phyloP scores from a whole-genome alignment of 345 rosid species.

The Citrus trifoliata region DNA sequence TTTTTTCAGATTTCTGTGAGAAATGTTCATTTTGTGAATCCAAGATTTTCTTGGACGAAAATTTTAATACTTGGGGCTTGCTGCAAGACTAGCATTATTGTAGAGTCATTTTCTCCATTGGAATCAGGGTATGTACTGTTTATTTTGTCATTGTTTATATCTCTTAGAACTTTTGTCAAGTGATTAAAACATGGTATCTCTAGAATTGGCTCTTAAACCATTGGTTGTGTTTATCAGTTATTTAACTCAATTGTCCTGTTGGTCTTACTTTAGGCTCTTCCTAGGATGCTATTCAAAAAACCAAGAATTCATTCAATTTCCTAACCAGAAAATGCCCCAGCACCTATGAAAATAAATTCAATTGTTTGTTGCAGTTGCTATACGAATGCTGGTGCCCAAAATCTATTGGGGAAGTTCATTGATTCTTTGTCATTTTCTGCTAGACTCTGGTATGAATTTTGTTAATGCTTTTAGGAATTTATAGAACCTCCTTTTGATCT shows the following conservation, averaged over 20 bases:
- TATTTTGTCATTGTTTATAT: constrained; percentile 1
- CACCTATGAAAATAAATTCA: constrained; percentile 4
- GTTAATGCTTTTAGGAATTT: constrained; percentile 2
- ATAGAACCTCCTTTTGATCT: neutral
- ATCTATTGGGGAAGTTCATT: constrained; percentile 58
- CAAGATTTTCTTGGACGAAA: constrained; percentile 66
- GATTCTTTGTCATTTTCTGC: constrained; percentile 70
- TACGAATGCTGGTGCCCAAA: constrained; percentile 36
- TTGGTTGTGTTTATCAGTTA: neutral
- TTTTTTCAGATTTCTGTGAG: constrained; percentile 53
- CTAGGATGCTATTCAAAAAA: neutral
- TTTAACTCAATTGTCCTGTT: neutral
- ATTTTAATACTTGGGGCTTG: constrained; percentile 78
- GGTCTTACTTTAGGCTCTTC: neutral
- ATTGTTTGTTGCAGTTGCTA: constrained; percentile 56
- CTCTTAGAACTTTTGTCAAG: neutral
- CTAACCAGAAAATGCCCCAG: neutral
- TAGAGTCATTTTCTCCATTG: constrained; percentile 76
- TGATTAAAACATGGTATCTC: neutral
- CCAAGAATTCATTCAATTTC: neutral
- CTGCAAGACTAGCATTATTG: constrained; percentile 59
- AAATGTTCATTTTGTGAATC: constrained; percentile 79
- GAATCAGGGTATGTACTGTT: constrained; percentile 52
- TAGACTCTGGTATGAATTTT: constrained; percentile 61
- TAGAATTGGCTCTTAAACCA: neutral